Percentiles rank a stretch among this genome's conserved stretches.
phyloP scores from a whole-genome alignment of 371 early-diverging fungal genomes.

The Conidiobolus incongruus region DNA sequence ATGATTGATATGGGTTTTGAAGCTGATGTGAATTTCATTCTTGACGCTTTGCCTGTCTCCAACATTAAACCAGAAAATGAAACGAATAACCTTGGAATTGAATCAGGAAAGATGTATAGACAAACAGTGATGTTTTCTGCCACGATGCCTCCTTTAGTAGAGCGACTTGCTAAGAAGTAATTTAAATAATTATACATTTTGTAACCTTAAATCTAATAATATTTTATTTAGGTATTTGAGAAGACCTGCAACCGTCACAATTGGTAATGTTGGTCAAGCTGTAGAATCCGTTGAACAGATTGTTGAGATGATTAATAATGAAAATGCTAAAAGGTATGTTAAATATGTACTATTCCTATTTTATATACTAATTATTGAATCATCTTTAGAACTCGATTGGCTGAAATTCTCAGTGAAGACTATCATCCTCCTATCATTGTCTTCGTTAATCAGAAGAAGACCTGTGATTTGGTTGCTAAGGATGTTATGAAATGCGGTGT shows the following conservation, averaged over 20 bases:
- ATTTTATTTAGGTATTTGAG: constrained; percentile 35
- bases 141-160: constrained; percentile 95
- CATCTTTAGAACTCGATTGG: constrained; percentile 30
- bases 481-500: constrained; percentile 45
- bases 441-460: constrained; percentile 91
- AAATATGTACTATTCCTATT: neutral
- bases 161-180: constrained; percentile 72
- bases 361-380: neutral
- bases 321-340: constrained; percentile 48
- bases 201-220: neutral
- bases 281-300: constrained; percentile 86
- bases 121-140: constrained; percentile 99
- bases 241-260: constrained; percentile 86
- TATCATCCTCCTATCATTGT: constrained; percentile 80
- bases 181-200: neutral
- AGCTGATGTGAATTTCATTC: constrained; percentile 79
- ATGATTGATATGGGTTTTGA: constrained; percentile 98
- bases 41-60: constrained; percentile 77
- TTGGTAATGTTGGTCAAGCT: constrained; percentile 94
- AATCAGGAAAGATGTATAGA: constrained; percentile 32
- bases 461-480: constrained; percentile 48
- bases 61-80: constrained; percentile 62
- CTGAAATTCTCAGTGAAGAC: constrained; percentile 40
- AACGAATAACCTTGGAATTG: neutral
- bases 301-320: constrained; percentile 78